Percentiles rank a stretch among this genome's conserved stretches.
Evolutionary conservation across 2,329 filamentous ascomycete genomes (phyloP).

Genomic region (Berkeleyomyces basicola): DNA sequence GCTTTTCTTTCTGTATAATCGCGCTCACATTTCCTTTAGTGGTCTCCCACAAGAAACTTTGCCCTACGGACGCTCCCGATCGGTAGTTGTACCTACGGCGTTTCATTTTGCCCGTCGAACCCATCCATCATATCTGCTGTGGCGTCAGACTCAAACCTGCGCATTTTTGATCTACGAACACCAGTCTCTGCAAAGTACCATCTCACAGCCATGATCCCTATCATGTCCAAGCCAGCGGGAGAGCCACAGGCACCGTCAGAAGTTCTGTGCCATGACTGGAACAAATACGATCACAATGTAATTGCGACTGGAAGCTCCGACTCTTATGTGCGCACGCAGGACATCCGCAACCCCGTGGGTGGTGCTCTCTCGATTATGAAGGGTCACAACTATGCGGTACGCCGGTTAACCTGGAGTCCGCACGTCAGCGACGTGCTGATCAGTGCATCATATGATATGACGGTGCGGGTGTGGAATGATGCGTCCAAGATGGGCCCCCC

Average conservation of each 20-base stretch:
- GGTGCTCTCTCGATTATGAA: constrained; percentile 59
- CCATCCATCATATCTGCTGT: constrained; percentile 75
- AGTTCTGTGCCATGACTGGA: constrained; percentile 93
- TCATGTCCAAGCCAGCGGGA: constrained; percentile 22
- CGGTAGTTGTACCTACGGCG: constrained; percentile 85
- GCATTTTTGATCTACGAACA: constrained; percentile 81
- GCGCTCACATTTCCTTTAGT: constrained; percentile 29
- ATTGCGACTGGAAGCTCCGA: constrained; percentile 85
- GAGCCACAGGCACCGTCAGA: constrained; percentile 48
- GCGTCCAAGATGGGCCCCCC: constrained; percentile 27
- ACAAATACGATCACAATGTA: constrained; percentile 80
- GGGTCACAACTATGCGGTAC: constrained; percentile 83
- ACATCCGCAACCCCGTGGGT: constrained; percentile 58
- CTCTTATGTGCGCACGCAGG: constrained; percentile 71
- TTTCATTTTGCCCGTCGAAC: constrained; percentile 78
- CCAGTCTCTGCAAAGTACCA: constrained; percentile 79
- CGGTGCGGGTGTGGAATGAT: constrained; percentile 84
- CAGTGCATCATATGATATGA: constrained; percentile 95
- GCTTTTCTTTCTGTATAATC: not conserved
- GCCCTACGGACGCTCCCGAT: constrained; percentile 77
- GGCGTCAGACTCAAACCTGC: constrained; percentile 72
- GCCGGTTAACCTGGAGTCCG: constrained; percentile 78
- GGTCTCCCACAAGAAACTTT: constrained; percentile 61
- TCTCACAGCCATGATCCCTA: constrained; percentile 65
- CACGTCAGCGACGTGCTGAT: constrained; percentile 79